Conservation (phyloP, 1,139 yeast species). For the Debaryomyces sp. region DNA sequence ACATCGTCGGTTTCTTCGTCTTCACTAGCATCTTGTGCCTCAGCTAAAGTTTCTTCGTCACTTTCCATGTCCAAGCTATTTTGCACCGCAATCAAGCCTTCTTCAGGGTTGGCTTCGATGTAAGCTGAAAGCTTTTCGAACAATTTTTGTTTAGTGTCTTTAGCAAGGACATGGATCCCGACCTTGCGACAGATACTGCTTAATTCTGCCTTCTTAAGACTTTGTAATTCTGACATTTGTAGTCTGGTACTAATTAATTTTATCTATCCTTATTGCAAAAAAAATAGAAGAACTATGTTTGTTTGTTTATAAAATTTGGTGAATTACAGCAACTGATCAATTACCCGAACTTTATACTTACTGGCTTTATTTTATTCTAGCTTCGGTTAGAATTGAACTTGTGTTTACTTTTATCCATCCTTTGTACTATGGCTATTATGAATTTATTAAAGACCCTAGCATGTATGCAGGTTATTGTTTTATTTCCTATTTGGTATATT, state of each 20-base stretch:
- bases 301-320: constrained; percentile 2
- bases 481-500: constrained; percentile 1
- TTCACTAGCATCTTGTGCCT: constrained; percentile 20
- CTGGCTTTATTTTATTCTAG: neutral
- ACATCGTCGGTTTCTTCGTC: constrained; percentile 27
- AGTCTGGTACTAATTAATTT: neutral
- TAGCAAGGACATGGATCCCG: constrained; percentile 36
- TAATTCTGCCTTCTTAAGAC: constrained; percentile 44
- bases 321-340: constrained; percentile 1
- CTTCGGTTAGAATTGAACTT: constrained; percentile 1
- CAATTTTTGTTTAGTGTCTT: constrained; percentile 48
- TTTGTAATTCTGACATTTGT: constrained; percentile 31
- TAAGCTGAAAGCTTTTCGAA: constrained; percentile 44
- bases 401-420: constrained; percentile 6
- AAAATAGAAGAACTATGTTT: neutral
- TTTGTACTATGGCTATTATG: constrained; percentile 6
- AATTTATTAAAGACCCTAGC: neutral
- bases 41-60: constrained; percentile 22
- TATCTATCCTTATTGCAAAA: neutral
- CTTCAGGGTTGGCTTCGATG: constrained; percentile 39
- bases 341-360: constrained; percentile 2
- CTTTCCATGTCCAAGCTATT: constrained; percentile 18
- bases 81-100: constrained; percentile 35
- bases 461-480: constrained; percentile 6
- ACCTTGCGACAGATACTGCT: constrained; percentile 37